A percentile compares a stretch with the other conserved stretches of the same genome.
Conservation (phyloP, 2,329 filamentous ascomycete genomes). For the Pestalotiopsis sp. region DNA sequence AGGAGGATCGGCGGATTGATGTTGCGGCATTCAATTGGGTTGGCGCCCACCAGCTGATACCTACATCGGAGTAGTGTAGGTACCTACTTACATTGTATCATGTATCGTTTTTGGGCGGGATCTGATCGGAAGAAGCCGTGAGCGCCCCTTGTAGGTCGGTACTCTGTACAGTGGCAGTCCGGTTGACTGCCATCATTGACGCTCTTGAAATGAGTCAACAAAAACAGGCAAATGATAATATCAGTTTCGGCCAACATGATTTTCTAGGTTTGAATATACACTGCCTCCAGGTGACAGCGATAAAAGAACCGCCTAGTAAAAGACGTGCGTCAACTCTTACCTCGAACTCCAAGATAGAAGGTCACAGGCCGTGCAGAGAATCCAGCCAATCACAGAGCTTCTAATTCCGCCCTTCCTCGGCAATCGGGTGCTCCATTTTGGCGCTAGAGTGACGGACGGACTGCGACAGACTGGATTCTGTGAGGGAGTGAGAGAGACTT, state of each 20-base stretch:
- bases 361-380: neutral
- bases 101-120: neutral
- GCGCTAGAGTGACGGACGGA: constrained; percentile 4
- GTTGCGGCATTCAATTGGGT: neutral
- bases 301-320: too few species aligned
- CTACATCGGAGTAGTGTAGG: too few species aligned
- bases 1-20: constrained; percentile 6
- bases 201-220: too few species aligned
- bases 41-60: neutral
- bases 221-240: too few species aligned
- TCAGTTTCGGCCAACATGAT: too few species aligned
- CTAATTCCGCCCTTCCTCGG: constrained; percentile 13
- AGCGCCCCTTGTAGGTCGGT: neutral
- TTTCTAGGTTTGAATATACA: too few species aligned
- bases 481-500: neutral
- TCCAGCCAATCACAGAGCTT: constrained; percentile 11
- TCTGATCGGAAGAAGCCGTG: neutral
- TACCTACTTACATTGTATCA: too few species aligned
- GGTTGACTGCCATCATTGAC: too few species aligned
- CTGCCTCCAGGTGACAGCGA: too few species aligned
- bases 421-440: constrained; percentile 12
- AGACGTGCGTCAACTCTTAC: too few species aligned
- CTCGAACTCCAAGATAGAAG: neutral
- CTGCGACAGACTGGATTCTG: neutral
- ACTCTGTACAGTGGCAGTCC: too few species aligned